Evolutionary conservation across 2,329 filamentous ascomycete genomes (phyloP).

Genomic region (Sporothrix pallida): DNA sequence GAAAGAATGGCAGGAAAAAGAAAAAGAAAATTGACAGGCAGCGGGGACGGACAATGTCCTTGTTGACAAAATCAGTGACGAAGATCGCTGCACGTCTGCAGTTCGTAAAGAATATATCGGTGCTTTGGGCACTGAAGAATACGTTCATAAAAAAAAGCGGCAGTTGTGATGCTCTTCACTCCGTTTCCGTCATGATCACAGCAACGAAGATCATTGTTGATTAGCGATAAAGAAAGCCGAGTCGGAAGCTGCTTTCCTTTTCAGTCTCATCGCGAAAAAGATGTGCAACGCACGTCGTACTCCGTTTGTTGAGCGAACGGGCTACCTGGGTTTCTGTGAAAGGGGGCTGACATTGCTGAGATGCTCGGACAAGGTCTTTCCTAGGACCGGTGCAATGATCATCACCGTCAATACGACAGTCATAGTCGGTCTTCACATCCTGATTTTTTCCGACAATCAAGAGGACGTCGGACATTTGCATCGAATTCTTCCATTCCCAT

Average conservation of each 20-base stretch:
- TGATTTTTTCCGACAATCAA: not conserved
- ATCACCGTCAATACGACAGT: not conserved
- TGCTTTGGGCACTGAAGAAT: too few species aligned
- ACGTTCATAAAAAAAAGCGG: not conserved
- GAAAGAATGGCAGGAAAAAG: not conserved
- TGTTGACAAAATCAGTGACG: not conserved
- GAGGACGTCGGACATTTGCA: not conserved
- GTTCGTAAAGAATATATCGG: not conserved
- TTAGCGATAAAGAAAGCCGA: not conserved
- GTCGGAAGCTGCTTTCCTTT: too few species aligned
- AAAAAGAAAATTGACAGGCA: not conserved
- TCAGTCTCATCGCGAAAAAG: too few species aligned
- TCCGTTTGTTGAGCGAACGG: not conserved
- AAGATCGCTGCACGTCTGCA: not conserved
- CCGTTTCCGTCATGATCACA: not conserved
- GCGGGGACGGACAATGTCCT: not conserved
- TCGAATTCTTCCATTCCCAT: not conserved
- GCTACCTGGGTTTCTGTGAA: not conserved
- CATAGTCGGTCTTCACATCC: not conserved
- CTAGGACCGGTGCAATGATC: not conserved
- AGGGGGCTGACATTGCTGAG: constrained; percentile 5
- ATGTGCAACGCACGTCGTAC: not conserved
- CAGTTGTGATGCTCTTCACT: not conserved
- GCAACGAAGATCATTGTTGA: not conserved
- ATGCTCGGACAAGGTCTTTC: not conserved